phyloP scores from a whole-genome alignment of 176 grass and related monocot genomes.

The Lolium rigidum region DNA sequence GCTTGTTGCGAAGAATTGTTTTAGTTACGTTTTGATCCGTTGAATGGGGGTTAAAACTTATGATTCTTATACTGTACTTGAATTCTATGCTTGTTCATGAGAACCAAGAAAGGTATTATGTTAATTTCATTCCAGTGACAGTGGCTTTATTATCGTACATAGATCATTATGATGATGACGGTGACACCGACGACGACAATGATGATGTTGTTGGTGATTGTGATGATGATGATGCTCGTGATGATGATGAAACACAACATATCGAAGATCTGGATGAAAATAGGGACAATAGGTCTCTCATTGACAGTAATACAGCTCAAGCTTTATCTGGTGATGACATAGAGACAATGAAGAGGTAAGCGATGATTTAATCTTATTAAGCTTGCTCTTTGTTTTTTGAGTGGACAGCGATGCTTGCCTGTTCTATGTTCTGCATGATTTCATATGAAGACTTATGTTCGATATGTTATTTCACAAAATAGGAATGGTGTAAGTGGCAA shows the following conservation, averaged over 20 bases:
- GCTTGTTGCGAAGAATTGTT: not conserved
- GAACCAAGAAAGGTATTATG: not conserved
- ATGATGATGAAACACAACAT: conserved; percentile 52
- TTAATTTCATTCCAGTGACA: not conserved
- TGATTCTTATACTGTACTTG: not conserved
- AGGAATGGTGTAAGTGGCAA: conserved; percentile 81
- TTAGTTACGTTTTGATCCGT: not conserved
- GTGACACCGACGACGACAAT: not conserved
- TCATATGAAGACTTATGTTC: not conserved
- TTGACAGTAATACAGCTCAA: conserved; percentile 95
- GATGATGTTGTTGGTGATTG: not conserved
- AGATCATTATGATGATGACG: not conserved
- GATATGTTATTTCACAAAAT: not conserved
- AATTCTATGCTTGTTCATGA: not conserved
- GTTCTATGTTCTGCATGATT: not conserved
- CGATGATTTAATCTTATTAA: not conserved
- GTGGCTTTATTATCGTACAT: conserved; percentile 25
- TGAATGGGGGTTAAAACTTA: not conserved
- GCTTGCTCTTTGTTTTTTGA: not conserved
- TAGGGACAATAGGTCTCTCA: conserved; percentile 83
- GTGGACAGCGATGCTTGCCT: not conserved
- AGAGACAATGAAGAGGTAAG: conserved; percentile 79
- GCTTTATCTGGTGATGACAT: conserved; percentile 92
- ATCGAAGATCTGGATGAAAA: conserved; percentile 46
- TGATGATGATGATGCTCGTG: not conserved